phyloP scores from a whole-genome alignment of 495 filamentous ascomycete species.

The Aspergillus sclerotiicarbonarius region DNA sequence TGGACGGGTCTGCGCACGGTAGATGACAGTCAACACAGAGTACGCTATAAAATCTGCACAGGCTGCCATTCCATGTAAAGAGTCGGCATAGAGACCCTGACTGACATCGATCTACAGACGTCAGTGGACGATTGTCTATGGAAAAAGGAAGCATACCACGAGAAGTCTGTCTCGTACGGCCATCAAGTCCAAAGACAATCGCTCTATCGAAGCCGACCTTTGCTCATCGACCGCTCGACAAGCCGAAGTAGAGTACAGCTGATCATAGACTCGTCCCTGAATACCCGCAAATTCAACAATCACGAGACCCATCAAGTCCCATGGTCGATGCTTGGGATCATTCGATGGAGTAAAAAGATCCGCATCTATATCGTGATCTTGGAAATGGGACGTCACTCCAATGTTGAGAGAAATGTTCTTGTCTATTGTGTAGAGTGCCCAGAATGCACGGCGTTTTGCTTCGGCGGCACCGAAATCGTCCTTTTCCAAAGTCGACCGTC shows the following conservation, averaged over 20 bases:
- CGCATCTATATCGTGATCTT: constrained; percentile 29
- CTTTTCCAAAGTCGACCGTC: constrained; percentile 13
- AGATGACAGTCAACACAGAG: constrained; percentile 27
- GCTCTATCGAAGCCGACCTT: constrained; percentile 12
- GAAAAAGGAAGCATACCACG: constrained; percentile 9
- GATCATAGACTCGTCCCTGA: constrained; percentile 26
- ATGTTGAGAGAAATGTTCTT: constrained; percentile 29
- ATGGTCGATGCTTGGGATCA: constrained; percentile 16
- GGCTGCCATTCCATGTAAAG: constrained; percentile 27
- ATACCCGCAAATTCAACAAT: constrained; percentile 24
- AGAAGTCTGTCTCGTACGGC: constrained; percentile 22
- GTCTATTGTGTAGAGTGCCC: constrained; percentile 28
- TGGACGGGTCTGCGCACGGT: constrained; percentile 26
- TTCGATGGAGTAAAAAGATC: constrained; percentile 19
- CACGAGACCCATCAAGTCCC: constrained; percentile 26
- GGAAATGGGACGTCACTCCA: constrained; percentile 27
- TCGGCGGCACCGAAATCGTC: constrained; percentile 16
- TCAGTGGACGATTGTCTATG: neutral
- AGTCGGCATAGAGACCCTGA: constrained; percentile 25
- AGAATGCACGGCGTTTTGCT: constrained; percentile 26
- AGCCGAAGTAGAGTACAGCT: constrained; percentile 21
- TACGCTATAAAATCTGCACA: constrained; percentile 31
- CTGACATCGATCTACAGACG: constrained; percentile 23
- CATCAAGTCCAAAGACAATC: constrained; percentile 21
- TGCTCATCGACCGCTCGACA: constrained; percentile 11